These are phyloP conservation scores for Rhizomucor pusillus DNA, from an alignment of 371 early-diverging fungal genomes.

Conservation along the genomic window DNA sequence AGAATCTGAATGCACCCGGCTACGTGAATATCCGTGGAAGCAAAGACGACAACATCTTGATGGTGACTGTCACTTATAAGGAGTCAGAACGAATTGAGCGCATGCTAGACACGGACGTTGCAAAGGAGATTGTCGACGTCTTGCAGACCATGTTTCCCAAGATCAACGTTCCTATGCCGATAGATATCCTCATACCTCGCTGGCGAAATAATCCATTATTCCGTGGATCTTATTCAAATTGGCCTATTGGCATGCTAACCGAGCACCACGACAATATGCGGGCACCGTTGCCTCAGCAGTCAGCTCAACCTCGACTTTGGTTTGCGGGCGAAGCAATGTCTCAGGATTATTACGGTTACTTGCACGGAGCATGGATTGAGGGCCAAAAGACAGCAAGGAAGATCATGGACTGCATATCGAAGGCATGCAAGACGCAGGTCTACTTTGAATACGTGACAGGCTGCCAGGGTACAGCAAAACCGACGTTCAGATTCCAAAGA, in stretches of 20 bases:
- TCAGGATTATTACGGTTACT: conserved; percentile 36
- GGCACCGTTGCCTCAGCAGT: conserved; percentile 21
- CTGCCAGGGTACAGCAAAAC: conserved; percentile 11
- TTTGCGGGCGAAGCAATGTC: conserved; percentile 50
- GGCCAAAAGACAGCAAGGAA: conserved; percentile 24
- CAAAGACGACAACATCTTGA: conserved; percentile 22
- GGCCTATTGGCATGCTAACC: conserved; percentile 34
- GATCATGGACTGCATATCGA: conserved; percentile 20
- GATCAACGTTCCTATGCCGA: conserved; percentile 5
- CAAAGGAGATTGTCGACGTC: conserved; percentile 27
- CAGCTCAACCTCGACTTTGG: conserved; percentile 25
- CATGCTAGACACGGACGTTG: conserved; percentile 22
- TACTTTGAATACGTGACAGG: conserved; percentile 24
- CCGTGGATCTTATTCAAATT: conserved; percentile 43
- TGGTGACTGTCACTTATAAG: conserved; percentile 41
- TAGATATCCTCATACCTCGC: conserved; percentile 33
- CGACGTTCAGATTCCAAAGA: neutral
- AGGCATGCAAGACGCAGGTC: conserved; percentile 17
- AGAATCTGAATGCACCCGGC: conserved; percentile 43
- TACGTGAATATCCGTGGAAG: conserved; percentile 13
- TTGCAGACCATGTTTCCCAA: conserved; percentile 32
- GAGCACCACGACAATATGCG: conserved; percentile 41
- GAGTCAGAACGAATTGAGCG: conserved; percentile 40
- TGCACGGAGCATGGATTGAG: conserved; percentile 48
- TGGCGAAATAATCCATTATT: conserved; percentile 46